Evolutionary conservation across 164 flowering plant genomes (phyloP).

Genomic region (Tetrastigma voinierianum): DNA sequence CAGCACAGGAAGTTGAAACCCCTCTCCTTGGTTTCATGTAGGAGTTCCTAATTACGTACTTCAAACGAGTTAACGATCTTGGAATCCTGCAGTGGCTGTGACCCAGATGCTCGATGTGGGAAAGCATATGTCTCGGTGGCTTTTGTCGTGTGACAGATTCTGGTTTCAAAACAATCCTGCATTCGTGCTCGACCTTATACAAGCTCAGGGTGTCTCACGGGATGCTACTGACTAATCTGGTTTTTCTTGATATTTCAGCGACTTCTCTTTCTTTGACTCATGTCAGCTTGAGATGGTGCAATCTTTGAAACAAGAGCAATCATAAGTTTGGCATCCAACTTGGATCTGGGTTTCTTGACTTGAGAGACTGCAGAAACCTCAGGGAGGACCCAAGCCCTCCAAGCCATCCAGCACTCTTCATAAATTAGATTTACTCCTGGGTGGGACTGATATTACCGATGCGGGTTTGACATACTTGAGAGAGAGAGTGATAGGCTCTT

Average conservation of each 20-base stretch:
- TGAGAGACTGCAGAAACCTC: constrained; percentile 76
- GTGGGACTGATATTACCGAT: constrained; percentile 78
- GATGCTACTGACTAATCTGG: constrained; percentile 71
- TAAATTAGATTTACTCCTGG: constrained; percentile 60
- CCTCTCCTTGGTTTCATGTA: constrained; percentile 76
- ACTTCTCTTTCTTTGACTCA: constrained; percentile 79
- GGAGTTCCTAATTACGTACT: constrained; percentile 62
- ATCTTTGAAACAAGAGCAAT: constrained; percentile 65
- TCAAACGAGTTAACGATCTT: constrained; percentile 83
- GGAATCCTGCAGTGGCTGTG: constrained; percentile 89
- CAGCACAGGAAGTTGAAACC: constrained; percentile 68
- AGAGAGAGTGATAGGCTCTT: constrained; percentile 36
- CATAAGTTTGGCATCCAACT: constrained; percentile 56
- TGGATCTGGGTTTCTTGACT: constrained; percentile 65
- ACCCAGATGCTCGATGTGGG: constrained; percentile 64
- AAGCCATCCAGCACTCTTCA: constrained; percentile 61
- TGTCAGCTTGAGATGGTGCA: constrained; percentile 86
- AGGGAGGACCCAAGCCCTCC: constrained; percentile 86
- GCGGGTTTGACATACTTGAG: constrained; percentile 57
- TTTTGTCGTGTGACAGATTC: constrained; percentile 93
- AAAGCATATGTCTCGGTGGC: constrained; percentile 90
- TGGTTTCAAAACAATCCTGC: constrained; percentile 83
- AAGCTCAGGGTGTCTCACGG: constrained; percentile 75
- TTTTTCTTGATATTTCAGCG: constrained; percentile 86
- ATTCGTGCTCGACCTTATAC: constrained; percentile 68